Conservation (phyloP, 2,329 filamentous ascomycete species). For the Colletotrichum sp. region DNA sequence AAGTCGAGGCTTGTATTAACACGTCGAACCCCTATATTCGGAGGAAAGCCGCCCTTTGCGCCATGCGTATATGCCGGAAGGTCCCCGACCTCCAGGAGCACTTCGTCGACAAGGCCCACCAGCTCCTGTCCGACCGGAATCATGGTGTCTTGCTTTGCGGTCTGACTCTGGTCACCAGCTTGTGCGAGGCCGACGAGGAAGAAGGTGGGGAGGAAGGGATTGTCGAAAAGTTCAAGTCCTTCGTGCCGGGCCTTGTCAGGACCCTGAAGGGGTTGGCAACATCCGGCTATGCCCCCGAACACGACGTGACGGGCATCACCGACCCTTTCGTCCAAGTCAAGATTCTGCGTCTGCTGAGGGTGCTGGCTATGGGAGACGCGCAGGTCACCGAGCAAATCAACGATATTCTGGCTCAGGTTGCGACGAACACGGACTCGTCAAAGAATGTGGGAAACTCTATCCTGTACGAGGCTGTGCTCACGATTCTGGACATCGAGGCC, state of each 20-base stretch:
- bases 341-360: slow-evolving; percentile 83
- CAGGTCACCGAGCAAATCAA: slow-evolving; percentile 97
- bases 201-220: slow-evolving; percentile 90
- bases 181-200: slow-evolving; percentile 94
- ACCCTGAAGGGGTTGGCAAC: slow-evolving; percentile 91
- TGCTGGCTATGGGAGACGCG: slow-evolving; percentile 84
- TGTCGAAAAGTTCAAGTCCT: slow-evolving; percentile 86
- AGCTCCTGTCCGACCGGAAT: slow-evolving; percentile 89
- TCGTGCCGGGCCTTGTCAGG: slow-evolving; percentile 85
- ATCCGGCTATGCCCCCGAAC: slow-evolving; percentile 95
- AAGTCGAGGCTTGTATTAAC: slow-evolving; percentile 90
- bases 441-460: slow-evolving; percentile 99
- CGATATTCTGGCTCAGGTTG: slow-evolving; percentile 95
- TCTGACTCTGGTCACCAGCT: slow-evolving; percentile 85
- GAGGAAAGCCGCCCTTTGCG: slow-evolving; percentile 96
- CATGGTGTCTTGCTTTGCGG: slow-evolving; percentile 95
- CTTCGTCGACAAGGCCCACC: slow-evolving; percentile 91
- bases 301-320: slow-evolving; percentile 97
- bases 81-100: slow-evolving; percentile 97
- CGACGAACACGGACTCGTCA: slow-evolving; percentile 95
- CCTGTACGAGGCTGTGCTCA: slow-evolving; percentile 94
- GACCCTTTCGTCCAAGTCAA: slow-evolving; percentile 98
- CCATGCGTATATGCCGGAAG: slow-evolving; percentile 98
- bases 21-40: slow-evolving; percentile 98
- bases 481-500: slow-evolving; percentile 96